Evolutionary conservation across 2,329 filamentous ascomycete species (phyloP), one percentile per base, ranked within the genome.

Genomic region (Fusarium guadeloupense): DNA sequence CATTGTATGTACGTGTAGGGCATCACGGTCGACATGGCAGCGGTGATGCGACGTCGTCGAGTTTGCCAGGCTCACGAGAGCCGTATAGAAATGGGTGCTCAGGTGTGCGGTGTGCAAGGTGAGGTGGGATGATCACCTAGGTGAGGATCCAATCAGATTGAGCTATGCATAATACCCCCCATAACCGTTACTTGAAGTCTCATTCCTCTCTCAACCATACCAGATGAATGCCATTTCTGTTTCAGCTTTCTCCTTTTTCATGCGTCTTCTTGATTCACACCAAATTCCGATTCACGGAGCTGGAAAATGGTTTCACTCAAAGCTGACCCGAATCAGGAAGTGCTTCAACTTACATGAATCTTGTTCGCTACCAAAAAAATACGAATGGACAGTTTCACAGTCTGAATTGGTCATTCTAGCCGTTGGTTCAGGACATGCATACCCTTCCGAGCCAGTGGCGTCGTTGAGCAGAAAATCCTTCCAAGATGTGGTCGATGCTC

Each of bases 1-100:
- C 86, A 89, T 72, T 88, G 86, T 23, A 89, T 86, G 73, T 85
- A 89, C 47, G 84, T 86, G 76, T 89, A 89, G 3, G 86, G 86
- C 42, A 78, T 81, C 63, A 83, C 78, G 47, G 77, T 75, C 52
- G 81, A 72, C 83, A 86, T 86, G 38, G 59, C 59, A 55, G 59
- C 51, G 59, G 42, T 60, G 17, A 43, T 51, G 42, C 59, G 17
- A 43, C 49, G 42, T 48, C 37, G 54, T 54, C 19, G 53, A 43
- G 33, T 54, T 54, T 49, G 48, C 50, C 53, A 58, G 56, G 64
- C 59, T 59, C 51, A 31, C n/a, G 23, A 47, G 48, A 69, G 67
- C 67, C 67, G 46, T 58, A 37, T 64, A 34, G 58, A 56, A 49
- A 60, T 67, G 28, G 48, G 38, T 33, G 54, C 28, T 38, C 40